These are phyloP conservation scores for Globisporangium cystogenes DNA, from an alignment of 352 stramenopile species.

Conservation along the genomic window DNA sequence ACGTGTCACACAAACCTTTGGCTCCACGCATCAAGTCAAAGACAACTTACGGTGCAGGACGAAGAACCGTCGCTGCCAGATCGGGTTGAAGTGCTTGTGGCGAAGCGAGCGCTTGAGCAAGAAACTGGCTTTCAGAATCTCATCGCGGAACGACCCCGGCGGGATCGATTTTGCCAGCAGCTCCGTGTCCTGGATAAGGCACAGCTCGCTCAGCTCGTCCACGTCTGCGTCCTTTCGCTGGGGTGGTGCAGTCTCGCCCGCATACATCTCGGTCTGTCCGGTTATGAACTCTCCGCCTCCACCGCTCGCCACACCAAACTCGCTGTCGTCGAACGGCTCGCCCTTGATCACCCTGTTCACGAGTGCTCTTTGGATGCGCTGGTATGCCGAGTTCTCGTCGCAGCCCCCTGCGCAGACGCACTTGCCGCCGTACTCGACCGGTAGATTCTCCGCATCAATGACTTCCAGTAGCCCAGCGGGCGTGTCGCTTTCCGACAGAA, in stretches of 20 bases:
- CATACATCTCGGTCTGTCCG: neutral
- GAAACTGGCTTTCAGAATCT: constrained; percentile 67
- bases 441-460: constrained; percentile 62
- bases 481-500: constrained; percentile 68
- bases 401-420: constrained; percentile 65
- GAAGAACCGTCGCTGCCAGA: constrained; percentile 74
- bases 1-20: neutral
- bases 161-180: constrained; percentile 20
- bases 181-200: constrained; percentile 12
- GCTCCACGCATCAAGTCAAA: neutral
- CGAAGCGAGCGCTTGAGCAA: constrained; percentile 84
- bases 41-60: constrained; percentile 45
- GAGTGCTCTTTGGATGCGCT: constrained; percentile 43
- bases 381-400: constrained; percentile 59
- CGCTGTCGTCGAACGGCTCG: constrained; percentile 38
- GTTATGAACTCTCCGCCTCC: neutral
- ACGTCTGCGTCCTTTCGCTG: constrained; percentile 8
- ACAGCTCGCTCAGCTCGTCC: constrained; percentile 13
- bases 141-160: constrained; percentile 42
- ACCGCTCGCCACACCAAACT: constrained; percentile 5
- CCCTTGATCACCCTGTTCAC: constrained; percentile 46
- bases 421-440: constrained; percentile 62
- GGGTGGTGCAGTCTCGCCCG: constrained; percentile 5
- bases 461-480: constrained; percentile 38
- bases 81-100: constrained; percentile 83